Base-by-base conservation (phyloP, 331 rosid species). In the Erythrophleum ivorense region DNA sequence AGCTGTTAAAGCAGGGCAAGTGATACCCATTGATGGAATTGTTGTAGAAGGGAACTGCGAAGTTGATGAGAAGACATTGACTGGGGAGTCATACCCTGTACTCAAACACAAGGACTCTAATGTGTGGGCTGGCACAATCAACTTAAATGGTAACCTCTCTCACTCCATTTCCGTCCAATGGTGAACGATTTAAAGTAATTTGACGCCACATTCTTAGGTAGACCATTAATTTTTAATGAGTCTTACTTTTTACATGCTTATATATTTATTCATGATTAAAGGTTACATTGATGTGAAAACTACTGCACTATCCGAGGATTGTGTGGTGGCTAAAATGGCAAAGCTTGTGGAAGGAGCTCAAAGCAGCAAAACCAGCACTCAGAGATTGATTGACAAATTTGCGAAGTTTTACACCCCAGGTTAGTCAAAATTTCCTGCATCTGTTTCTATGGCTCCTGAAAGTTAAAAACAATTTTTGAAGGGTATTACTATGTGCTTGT, bases 311-410 rank as follows among this genome's bases (percentile, higher is more conserved):
- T 91, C 97, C 31, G 98, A 96, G 83, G 99, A 96, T 15, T 92
- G 97, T 83, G 91, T 88, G 73, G 97, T 96, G 81, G 94, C 99
- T 72, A 93, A 96, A 84, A 93, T 96, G 99, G 90, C 92, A 29
- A 92, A 88, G 87, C 95, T 96, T 49, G 99, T 96, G 1, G 97
- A 96, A 89, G 98, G 92, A 78, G 99, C 99, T 55, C 98, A 93
- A 59, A 93, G 91, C 88, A 92, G 93, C 82, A 96, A 93, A 87
- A 79, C 98, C 55, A 85, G 77, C 67, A 91, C 94, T 50, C 94
- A 96, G 74, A 91, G 90, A 78, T 75, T 92, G 84, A 92, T 96
- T 19, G 99, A 96, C 83, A 86, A 92, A 55, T 96, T 92, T 83
- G 87, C 98, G 48, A 88, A 86, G 84, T 93, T 83, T 89, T 96